Evolutionary conservation across 768 basidiomycete species (phyloP).

Genomic region (Pulveroboletus sp.): DNA sequence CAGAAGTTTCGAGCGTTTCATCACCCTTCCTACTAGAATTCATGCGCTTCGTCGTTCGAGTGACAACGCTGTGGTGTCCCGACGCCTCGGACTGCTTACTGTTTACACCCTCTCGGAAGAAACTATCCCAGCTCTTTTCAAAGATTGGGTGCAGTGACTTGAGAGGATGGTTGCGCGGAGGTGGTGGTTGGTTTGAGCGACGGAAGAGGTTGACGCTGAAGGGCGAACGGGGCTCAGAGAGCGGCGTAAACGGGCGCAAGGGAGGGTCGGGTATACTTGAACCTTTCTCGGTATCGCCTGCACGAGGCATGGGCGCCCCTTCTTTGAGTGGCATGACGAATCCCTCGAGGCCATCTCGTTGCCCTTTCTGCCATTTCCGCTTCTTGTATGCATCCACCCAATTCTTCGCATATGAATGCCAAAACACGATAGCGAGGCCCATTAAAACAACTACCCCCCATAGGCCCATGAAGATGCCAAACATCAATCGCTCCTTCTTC

Average conservation of each 20-base stretch:
- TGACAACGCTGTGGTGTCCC: conserved; percentile 22
- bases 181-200: conserved; percentile 32
- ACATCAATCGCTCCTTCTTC: conserved; percentile 80
- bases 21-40: conserved; percentile 39
- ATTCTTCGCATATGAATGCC: conserved; percentile 59
- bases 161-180: conserved; percentile 23
- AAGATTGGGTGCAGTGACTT: conserved; percentile 28
- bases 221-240: conserved; percentile 36
- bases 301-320: conserved; percentile 13
- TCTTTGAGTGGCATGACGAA: conserved; percentile 29
- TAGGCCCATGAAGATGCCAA: conserved; percentile 73
- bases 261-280: conserved; percentile 20
- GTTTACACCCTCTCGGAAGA: conserved; percentile 32
- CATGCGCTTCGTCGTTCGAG: conserved; percentile 39
- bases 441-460: conserved; percentile 84
- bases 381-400: conserved; percentile 45
- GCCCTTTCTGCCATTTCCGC: conserved; percentile 48
- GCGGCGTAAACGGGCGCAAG: conserved; percentile 47
- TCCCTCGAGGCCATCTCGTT: conserved; percentile 45
- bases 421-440: conserved; percentile 64
- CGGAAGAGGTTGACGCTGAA: conserved; percentile 34
- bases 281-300: conserved; percentile 24
- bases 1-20: conserved; percentile 21
- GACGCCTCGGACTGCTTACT: conserved; percentile 22
- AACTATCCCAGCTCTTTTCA: conserved; percentile 43